Conservation (phyloP, 2,329 filamentous ascomycete species). For the Teratosphaeria zuluensis region DNA sequence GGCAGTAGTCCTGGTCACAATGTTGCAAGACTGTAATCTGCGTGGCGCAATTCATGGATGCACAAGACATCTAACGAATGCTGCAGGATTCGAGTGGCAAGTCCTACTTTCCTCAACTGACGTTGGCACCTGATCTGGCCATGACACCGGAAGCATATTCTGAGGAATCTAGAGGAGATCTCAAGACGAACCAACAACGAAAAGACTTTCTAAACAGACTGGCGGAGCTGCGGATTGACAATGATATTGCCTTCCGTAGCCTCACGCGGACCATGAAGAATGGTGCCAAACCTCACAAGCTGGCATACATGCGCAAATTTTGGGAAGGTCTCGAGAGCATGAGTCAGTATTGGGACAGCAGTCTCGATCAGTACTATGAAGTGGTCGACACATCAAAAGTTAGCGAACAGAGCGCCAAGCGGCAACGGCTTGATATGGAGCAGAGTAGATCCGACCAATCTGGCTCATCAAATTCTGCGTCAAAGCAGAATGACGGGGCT, state of each 20-base stretch:
- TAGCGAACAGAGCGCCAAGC: conserved; percentile 14
- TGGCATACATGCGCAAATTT: conserved; percentile 51
- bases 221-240: conserved; percentile 44
- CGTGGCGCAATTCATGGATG: background rate
- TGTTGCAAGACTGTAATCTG: too few relatives aligned
- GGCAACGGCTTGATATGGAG: conserved; percentile 12
- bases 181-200: conserved; percentile 1
- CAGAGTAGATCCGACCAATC: background rate
- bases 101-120: conserved; percentile 29
- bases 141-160: conserved; percentile 19
- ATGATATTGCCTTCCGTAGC: conserved; percentile 49
- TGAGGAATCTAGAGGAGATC: conserved; percentile 4
- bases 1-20: background rate
- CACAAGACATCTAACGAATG: background rate
- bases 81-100: conserved; percentile 21
- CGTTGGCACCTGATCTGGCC: conserved; percentile 11
- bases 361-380: conserved; percentile 45
- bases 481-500: background rate
- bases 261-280: conserved; percentile 40
- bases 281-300: conserved; percentile 33
- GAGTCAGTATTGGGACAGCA: conserved; percentile 54
- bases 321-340: conserved; percentile 50
- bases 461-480: background rate
- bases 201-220: conserved; percentile 26
- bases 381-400: conserved; percentile 13